Conservation (phyloP, 83 land plant species). For the Thuja plicata region DNA sequence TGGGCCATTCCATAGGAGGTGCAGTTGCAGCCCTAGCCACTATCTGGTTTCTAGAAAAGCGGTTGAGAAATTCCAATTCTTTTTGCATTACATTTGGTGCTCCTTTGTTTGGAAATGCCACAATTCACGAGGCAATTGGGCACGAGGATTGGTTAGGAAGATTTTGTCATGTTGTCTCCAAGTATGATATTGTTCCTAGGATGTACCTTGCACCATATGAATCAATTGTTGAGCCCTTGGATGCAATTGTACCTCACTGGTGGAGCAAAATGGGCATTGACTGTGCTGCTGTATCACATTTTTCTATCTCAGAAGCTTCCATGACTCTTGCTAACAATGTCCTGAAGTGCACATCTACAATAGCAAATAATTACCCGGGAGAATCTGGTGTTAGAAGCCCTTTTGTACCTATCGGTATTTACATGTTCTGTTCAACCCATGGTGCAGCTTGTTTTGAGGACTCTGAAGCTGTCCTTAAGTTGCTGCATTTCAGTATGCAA, state of each 20-base stretch:
- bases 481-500: slow-evolving; percentile 10
- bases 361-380: background rate
- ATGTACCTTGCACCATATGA: slow-evolving; percentile 37
- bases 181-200: slow-evolving; percentile 53
- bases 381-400: slow-evolving; percentile 10
- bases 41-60: slow-evolving; percentile 40
- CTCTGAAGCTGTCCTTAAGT: slow-evolving; percentile 8
- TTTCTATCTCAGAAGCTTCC: slow-evolving; percentile 16
- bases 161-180: slow-evolving; percentile 49
- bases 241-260: slow-evolving; percentile 28
- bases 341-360: slow-evolving; percentile 11
- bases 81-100: slow-evolving; percentile 74
- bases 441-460: slow-evolving; percentile 56
- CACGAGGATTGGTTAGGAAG: slow-evolving; percentile 46
- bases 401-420: slow-evolving; percentile 59
- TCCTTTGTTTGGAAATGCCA: slow-evolving; percentile 53
- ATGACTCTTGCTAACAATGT: slow-evolving; percentile 24
- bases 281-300: background rate
- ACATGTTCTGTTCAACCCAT: slow-evolving; percentile 36
- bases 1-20: slow-evolving; percentile 67
- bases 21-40: slow-evolving; percentile 57
- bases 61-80: slow-evolving; percentile 3
- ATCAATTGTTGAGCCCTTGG: slow-evolving; percentile 17
- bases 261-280: slow-evolving; percentile 20
- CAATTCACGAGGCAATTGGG: slow-evolving; percentile 38